A percentile compares a stretch with the other conserved stretches of the same genome.
phyloP scores from a whole-genome alignment of 129 eudicot genomes.

The Artemisia annua region DNA sequence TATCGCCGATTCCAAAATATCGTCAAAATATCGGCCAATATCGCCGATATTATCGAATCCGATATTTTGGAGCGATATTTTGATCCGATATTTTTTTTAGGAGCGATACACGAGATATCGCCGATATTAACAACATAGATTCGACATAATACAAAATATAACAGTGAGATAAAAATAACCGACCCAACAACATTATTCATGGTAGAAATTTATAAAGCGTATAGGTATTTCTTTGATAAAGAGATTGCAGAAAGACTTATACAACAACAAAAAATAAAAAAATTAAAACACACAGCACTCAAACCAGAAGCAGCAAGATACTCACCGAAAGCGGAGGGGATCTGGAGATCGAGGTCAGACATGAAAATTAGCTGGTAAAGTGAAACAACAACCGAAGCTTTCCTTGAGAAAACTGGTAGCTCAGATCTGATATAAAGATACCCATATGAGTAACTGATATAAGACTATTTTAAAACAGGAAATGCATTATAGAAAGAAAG shows the following conservation, averaged over 20 bases:
- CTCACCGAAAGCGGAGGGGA: constrained; percentile 83
- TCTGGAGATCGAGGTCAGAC: constrained; percentile 92
- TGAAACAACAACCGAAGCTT: constrained; percentile 16
- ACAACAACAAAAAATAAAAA: no score
- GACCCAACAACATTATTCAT: background rate
- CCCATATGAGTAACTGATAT: background rate
- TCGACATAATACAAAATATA: background rate
- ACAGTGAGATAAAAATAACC: no score
- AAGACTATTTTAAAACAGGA: background rate
- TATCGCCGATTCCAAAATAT: no score
- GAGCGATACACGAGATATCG: no score
- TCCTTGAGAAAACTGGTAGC: constrained; percentile 30
- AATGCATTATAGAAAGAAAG: background rate
- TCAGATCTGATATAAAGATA: constrained; percentile 50
- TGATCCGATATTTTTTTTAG: no score
- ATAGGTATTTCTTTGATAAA: background rate
- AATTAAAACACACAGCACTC: background rate
- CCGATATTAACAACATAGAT: no score
- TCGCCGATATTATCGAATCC: no score
- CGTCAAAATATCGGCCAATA: no score
- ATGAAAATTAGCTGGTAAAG: constrained; percentile 59
- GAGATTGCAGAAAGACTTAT: no score
- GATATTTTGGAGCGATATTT: no score
- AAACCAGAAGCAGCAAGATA: background rate
- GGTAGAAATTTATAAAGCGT: background rate